phyloP scores from a whole-genome alignment of 345 rosid species.

The Eucalyptus cloeziana region DNA sequence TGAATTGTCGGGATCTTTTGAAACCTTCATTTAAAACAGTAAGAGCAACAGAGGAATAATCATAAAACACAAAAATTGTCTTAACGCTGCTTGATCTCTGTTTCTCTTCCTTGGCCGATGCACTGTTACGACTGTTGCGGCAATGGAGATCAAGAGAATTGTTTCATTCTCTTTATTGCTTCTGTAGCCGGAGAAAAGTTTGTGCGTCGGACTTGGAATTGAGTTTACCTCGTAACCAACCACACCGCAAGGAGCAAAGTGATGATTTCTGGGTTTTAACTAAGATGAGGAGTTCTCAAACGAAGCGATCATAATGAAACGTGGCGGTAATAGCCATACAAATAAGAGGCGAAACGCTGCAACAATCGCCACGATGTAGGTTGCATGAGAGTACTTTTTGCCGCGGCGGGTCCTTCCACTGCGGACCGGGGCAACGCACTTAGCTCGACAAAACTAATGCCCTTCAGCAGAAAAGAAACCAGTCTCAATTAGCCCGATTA shows the following conservation, averaged over 20 bases:
- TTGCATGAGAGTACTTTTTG: not conserved
- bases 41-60: not conserved
- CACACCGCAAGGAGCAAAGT: not conserved
- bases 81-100: not conserved
- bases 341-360: not conserved
- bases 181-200: not conserved
- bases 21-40: not conserved
- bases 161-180: not conserved
- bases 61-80: not conserved
- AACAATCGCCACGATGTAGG: not conserved
- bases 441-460: not conserved
- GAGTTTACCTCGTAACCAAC: not conserved
- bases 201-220: not conserved
- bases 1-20: not conserved
- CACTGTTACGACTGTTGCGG: not conserved
- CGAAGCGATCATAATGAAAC: not conserved
- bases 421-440: not conserved
- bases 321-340: not conserved
- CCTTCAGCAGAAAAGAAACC: not conserved
- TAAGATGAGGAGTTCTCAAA: not conserved
- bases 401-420: not conserved
- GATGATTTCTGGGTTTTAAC: not conserved
- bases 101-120: not conserved
- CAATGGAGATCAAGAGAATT: not conserved
- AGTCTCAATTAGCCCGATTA: not conserved